Evolutionary conservation across 164 flowering plant genomes (phyloP).

Genomic region (Warburgia ugandensis): DNA sequence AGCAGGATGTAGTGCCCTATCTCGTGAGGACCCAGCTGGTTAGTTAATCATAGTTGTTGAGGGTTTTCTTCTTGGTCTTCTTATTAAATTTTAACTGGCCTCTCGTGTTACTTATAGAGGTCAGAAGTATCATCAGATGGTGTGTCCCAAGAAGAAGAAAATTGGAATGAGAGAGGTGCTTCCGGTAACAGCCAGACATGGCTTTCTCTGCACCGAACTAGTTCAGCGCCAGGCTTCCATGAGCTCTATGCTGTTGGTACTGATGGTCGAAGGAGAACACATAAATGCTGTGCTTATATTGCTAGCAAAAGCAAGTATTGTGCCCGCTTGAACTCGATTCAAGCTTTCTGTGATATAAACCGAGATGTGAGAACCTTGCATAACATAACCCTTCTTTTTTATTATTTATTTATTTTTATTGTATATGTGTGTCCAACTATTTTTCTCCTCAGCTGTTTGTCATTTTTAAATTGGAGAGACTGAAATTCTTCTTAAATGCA

Average conservation of each 20-base stretch:
- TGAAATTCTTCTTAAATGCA: no score
- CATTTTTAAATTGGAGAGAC: no score
- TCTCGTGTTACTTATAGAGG: slow-evolving; percentile 48
- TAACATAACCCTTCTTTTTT: no score
- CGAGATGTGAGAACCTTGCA: slow-evolving; percentile 67
- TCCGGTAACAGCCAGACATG: slow-evolving; percentile 35
- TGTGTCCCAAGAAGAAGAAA: slow-evolving; percentile 49
- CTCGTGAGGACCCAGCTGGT: slow-evolving; percentile 92
- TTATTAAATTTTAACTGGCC: slow-evolving; percentile 2
- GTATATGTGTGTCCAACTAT: no score
- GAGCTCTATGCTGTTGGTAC: slow-evolving; percentile 35
- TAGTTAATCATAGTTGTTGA: slow-evolving; percentile 14
- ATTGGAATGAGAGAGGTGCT: slow-evolving; percentile 45
- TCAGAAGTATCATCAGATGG: slow-evolving; percentile 53
- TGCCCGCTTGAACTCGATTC: slow-evolving; percentile 78
- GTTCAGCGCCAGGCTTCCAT: slow-evolving; percentile 61
- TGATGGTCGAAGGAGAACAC: slow-evolving; percentile 43
- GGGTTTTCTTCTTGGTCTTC: not conserved
- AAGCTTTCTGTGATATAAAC: slow-evolving; percentile 88
- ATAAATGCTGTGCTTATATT: slow-evolving; percentile 91
- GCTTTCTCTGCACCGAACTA: slow-evolving; percentile 48
- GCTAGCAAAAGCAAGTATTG: slow-evolving; percentile 76
- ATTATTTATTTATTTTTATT: not conserved
- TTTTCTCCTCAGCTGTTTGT: not conserved
- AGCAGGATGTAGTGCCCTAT: slow-evolving; percentile 83